Base-by-base conservation (phyloP, 306 rosid species). In the Rosa chinensis region DNA sequence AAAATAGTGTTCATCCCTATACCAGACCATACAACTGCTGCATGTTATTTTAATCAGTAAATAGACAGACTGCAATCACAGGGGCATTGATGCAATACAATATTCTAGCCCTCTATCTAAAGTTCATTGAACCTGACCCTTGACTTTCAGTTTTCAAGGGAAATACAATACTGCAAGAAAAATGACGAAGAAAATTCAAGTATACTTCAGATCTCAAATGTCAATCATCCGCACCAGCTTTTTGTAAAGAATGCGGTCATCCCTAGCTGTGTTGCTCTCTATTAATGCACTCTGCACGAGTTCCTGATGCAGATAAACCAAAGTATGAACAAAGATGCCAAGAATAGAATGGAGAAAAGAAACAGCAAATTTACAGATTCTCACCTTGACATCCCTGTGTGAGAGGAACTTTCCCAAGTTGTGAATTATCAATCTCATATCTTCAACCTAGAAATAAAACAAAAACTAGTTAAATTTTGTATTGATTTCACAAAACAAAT, bases 271-370 rank as follows among this genome's bases (percentile, higher is more conserved):
- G 86, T 89, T 95, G 88, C 94, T 93, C 89, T 95, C 98, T 79
- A 95, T 82, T 82, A 95, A 87, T 72, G 98, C 99, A 86, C 98
- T 95, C 80, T 93, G 99, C 62, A 93, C 99, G 55, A 95, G 99
- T 79, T 95, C 99, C 99, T 95, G 92, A 74, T 70, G 82, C 21
- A 63, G 47, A 61, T n/a, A 70, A 21, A 74, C 52, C 47, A 43
- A 79, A 81, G 52, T 73, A 40, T 80, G 73, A 79, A 62, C 42
- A 42, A 18, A 58, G 13, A 70, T 44, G 18, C 8, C 52, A 40
- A 78, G 18, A 76, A n/a, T 32, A 45, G 73, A 64, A 58, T 16
- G 20, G 56, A n/a, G 1, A 6, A 52, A 56, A 18, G 66, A 73
- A 6, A 5, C 28, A 49, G 35, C n/a, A 37, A 64, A 18, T 7